Evolutionary conservation across 306 rosid genomes (phyloP).

Genomic region (Prunus salicina): DNA sequence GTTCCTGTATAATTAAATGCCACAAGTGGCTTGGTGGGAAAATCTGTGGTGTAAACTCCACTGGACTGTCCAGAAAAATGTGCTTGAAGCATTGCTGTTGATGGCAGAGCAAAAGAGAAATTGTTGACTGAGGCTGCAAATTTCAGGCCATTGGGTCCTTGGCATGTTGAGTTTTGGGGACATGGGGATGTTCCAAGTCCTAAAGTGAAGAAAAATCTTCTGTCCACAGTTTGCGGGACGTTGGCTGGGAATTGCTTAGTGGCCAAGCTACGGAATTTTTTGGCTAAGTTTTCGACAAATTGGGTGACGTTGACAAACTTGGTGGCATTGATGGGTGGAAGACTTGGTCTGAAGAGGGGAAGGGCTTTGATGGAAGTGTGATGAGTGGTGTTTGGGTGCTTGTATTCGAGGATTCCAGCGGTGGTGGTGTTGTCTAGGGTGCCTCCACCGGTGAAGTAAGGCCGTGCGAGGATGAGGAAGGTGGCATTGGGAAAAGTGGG

Average conservation of each 20-base stretch:
- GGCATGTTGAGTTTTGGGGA: conserved; percentile 68
- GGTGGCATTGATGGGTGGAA: conserved; percentile 71
- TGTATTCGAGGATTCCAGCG: conserved; percentile 58
- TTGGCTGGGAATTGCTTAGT: conserved; percentile 53
- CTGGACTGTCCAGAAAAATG: conserved; percentile 42
- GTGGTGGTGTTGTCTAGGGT: conserved; percentile 71
- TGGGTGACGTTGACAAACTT: conserved; percentile 58
- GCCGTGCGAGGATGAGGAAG: conserved; percentile 57
- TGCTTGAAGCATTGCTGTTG: conserved; percentile 60
- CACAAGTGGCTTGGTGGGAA: conserved; percentile 48
- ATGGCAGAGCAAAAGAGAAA: conserved; percentile 66
- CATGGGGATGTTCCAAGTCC: conserved; percentile 81
- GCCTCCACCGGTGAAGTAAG: conserved; percentile 62
- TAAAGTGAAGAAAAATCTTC: conserved; percentile 53
- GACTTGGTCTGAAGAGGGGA: conserved; percentile 44
- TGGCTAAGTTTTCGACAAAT: conserved; percentile 48
- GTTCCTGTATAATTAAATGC: conserved; percentile 75
- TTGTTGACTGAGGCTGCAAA: conserved; percentile 70
- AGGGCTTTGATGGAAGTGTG: conserved; percentile 11
- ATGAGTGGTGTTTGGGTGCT: conserved; percentile 18
- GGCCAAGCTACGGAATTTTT: conserved; percentile 50
- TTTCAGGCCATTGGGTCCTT: conserved; percentile 75
- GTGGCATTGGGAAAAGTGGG: conserved; percentile 55
- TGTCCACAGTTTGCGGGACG: conserved; percentile 60
- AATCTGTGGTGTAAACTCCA: conserved; percentile 57